Conservation (phyloP, 441 rosid species). For the Pelargonium fulgidum region DNA sequence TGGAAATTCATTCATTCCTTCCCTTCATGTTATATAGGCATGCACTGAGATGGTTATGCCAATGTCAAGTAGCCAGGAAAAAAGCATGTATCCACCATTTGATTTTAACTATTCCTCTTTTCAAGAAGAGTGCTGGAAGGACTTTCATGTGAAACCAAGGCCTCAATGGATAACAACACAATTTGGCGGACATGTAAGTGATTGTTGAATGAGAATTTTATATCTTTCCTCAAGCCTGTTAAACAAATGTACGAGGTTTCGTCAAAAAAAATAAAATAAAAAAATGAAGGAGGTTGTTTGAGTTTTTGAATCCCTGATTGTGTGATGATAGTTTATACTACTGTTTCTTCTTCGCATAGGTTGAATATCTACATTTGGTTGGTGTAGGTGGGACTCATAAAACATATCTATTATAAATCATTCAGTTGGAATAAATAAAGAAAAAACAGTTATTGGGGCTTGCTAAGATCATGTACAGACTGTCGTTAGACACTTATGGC, state of each 20-base stretch:
- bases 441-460: no score
- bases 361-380: no score
- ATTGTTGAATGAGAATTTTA: not conserved
- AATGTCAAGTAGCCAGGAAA: slow-evolving; percentile 50
- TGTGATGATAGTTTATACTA: not conserved
- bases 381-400: no score
- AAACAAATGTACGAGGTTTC: no score
- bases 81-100: slow-evolving; percentile 58
- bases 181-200: slow-evolving; percentile 80
- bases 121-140: slow-evolving; percentile 53
- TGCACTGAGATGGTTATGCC: slow-evolving; percentile 98
- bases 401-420: no score
- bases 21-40: slow-evolving; percentile 38
- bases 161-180: slow-evolving; percentile 71
- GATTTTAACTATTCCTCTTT: slow-evolving; percentile 54
- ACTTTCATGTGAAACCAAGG: slow-evolving; percentile 55
- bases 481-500: no score
- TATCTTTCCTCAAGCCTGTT: not conserved
- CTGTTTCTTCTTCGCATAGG: no score
- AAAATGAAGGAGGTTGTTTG: not conserved
- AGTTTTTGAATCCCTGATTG: not conserved
- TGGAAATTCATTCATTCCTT: not conserved
- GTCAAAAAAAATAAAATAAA: no score
- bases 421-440: no score
- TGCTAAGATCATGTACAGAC: no score